Evolutionary conservation across 441 rosid species (phyloP).

Genomic region (Lagerstroemia fauriei): DNA sequence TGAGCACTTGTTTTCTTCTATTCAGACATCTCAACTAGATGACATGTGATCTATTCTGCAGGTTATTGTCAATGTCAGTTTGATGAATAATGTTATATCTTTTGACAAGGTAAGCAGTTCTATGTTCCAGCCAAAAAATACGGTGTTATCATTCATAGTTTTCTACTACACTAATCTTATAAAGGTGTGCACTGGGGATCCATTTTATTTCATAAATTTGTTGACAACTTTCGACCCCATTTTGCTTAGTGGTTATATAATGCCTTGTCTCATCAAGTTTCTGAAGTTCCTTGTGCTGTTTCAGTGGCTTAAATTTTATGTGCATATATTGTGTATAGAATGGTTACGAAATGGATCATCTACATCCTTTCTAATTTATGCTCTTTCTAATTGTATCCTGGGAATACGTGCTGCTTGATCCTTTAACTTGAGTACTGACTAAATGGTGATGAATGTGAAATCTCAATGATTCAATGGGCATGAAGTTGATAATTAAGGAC

Average conservation of each 20-base stretch:
- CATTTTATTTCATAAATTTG: background rate
- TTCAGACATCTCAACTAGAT: background rate
- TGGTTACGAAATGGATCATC: background rate
- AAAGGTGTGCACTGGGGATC: background rate
- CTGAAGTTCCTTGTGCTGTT: background rate
- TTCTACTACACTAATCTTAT: background rate
- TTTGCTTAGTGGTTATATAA: background rate
- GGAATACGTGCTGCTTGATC: background rate
- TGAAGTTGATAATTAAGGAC: background rate
- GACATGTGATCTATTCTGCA: slow-evolving; percentile 30
- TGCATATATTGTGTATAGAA: background rate
- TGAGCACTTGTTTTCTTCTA: background rate
- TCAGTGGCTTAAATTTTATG: background rate
- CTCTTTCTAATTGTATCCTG: background rate
- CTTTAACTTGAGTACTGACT: background rate
- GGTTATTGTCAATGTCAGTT: slow-evolving; percentile 76
- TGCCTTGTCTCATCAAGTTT: background rate
- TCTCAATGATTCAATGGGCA: background rate
- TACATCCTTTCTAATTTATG: background rate
- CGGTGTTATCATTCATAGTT: background rate
- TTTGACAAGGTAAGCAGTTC: slow-evolving; percentile 67
- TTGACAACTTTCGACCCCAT: background rate
- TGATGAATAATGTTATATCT: slow-evolving; percentile 68
- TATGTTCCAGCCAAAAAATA: background rate
- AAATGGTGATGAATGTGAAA: background rate